phyloP scores from a whole-genome alignment of 2,329 filamentous ascomycete species.

The Alternaria conjuncta region DNA sequence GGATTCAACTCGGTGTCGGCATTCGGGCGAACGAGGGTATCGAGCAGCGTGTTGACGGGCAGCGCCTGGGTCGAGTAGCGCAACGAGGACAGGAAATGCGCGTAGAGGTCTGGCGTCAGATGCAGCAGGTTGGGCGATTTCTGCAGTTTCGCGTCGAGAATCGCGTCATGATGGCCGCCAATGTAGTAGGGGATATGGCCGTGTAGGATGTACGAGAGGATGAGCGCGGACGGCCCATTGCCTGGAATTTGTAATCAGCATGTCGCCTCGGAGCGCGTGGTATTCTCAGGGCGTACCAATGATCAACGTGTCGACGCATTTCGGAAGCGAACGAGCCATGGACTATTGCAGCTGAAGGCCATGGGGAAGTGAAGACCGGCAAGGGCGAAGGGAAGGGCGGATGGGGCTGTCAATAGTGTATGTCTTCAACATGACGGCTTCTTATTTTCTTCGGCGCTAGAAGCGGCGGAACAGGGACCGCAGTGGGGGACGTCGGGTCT shows the following conservation, averaged over 20 bases:
- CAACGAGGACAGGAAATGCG: slow-evolving; percentile 65
- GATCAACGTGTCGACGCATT: slow-evolving; percentile 51
- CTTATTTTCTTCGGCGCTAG: slow-evolving; percentile 37
- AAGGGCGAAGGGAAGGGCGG: slow-evolving; percentile 15
- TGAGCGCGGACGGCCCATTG: slow-evolving; percentile 67
- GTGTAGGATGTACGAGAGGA: slow-evolving; percentile 68
- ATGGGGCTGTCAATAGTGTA: slow-evolving; percentile 31
- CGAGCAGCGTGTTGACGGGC: slow-evolving; percentile 65
- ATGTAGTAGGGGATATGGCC: slow-evolving; percentile 65
- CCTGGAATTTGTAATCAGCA: slow-evolving; percentile 52
- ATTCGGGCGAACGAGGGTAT: slow-evolving; percentile 65
- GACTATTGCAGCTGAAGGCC: slow-evolving; percentile 40
- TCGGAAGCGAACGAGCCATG: slow-evolving; percentile 48
- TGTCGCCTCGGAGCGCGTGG: neutral
- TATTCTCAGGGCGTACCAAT: slow-evolving; percentile 35
- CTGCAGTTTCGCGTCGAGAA: slow-evolving; percentile 63
- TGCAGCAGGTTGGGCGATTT: slow-evolving; percentile 56
- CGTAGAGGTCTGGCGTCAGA: slow-evolving; percentile 58
- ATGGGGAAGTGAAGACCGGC: slow-evolving; percentile 29
- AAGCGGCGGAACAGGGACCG: slow-evolving; percentile 12
- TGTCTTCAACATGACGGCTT: slow-evolving; percentile 42
- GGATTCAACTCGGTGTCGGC: slow-evolving; percentile 63
- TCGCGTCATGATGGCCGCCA: slow-evolving; percentile 62
- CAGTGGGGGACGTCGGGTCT: slow-evolving; percentile 26
- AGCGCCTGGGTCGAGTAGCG: slow-evolving; percentile 68